These are phyloP conservation scores for Eutypella sp. DNA, from an alignment of 2,329 filamentous ascomycete species.

Conservation along the genomic window DNA sequence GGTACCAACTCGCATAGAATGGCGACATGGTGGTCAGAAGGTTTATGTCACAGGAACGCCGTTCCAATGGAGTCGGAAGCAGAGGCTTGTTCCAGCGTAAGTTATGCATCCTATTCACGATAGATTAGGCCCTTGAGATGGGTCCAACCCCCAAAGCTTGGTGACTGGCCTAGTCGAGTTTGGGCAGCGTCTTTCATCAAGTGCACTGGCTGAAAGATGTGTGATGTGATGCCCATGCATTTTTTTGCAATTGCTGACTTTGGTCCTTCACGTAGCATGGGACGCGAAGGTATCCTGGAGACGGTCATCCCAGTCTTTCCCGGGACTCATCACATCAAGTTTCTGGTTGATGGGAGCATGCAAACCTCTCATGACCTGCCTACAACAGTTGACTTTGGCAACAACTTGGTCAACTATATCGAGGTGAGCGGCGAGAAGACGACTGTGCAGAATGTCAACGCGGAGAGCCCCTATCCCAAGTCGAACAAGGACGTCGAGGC, in stretches of 20 bases:
- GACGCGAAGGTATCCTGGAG: conserved; percentile 60
- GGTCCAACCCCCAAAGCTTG: conserved; percentile 14
- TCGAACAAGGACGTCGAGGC: conserved; percentile 23
- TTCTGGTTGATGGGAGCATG: conserved; percentile 93
- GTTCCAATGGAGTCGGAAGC: conserved; percentile 95
- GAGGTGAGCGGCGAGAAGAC: conserved; percentile 66
- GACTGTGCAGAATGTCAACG: conserved; percentile 20
- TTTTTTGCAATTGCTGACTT: conserved; percentile 9
- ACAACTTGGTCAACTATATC: conserved; percentile 97
- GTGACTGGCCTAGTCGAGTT: background rate
- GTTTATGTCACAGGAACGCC: conserved; percentile 97
- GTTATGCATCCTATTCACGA: conserved; percentile 31
- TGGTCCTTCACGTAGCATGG: conserved; percentile 36
- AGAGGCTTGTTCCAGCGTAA: conserved; percentile 79
- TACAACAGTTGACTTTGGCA: conserved; percentile 95
- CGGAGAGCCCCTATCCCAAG: conserved; percentile 24
- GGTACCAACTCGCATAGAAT: conserved; percentile 81
- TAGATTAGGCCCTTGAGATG: no score
- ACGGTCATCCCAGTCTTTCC: conserved; percentile 79
- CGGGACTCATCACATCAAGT: conserved; percentile 94
- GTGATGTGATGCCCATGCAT: background rate
- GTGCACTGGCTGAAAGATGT: background rate
- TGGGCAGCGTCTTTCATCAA: background rate
- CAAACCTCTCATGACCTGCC: conserved; percentile 80
- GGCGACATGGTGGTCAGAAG: conserved; percentile 77